A percentile compares a stretch with the other conserved stretches of the same genome.
phyloP scores from a whole-genome alignment of 257 asterid genomes.

The Solanum bulbocastanum region DNA sequence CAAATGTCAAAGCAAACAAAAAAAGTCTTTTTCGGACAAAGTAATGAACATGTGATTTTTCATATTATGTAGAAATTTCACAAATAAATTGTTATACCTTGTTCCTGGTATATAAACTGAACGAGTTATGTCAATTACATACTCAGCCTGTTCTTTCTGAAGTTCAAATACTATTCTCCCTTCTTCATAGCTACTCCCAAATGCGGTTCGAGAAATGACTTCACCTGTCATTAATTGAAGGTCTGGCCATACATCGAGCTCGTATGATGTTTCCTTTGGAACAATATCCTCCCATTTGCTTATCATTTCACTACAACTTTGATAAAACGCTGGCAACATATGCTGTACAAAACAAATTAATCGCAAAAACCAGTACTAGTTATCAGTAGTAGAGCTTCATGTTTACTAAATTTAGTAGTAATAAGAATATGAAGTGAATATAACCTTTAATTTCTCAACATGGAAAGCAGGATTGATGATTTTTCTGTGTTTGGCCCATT shows the following conservation, averaged over 20 bases:
- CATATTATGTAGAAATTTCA: too few species aligned
- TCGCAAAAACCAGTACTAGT: too few species aligned
- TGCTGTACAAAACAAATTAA: slow-evolving; percentile 3
- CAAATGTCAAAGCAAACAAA: not conserved
- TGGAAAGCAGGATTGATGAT: slow-evolving; percentile 59
- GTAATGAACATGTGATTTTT: too few species aligned
- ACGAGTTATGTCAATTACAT: not conserved
- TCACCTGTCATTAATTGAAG: slow-evolving; percentile 19
- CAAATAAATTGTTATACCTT: slow-evolving; percentile 12
- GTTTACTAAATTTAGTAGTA: too few species aligned
- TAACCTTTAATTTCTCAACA: slow-evolving; percentile 20
- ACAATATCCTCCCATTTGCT: slow-evolving; percentile 24
- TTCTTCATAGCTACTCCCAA: slow-evolving; percentile 42
- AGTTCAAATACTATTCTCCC: slow-evolving; percentile 34
- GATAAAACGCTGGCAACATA: slow-evolving; percentile 28
- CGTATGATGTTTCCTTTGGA: slow-evolving; percentile 2
- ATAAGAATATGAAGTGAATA: not conserved
- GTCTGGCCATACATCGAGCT: slow-evolving; percentile 34
- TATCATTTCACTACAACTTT: slow-evolving; percentile 23
- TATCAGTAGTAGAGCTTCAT: too few species aligned
- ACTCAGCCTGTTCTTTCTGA: slow-evolving; percentile 26
- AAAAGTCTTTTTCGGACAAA: not conserved
- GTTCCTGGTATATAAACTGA: slow-evolving; percentile 28
- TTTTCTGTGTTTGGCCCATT: slow-evolving; percentile 60
- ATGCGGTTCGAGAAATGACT: slow-evolving; percentile 38